Base-by-base conservation (phyloP, 345 rosid species). In the Noccaea caerulescens region DNA sequence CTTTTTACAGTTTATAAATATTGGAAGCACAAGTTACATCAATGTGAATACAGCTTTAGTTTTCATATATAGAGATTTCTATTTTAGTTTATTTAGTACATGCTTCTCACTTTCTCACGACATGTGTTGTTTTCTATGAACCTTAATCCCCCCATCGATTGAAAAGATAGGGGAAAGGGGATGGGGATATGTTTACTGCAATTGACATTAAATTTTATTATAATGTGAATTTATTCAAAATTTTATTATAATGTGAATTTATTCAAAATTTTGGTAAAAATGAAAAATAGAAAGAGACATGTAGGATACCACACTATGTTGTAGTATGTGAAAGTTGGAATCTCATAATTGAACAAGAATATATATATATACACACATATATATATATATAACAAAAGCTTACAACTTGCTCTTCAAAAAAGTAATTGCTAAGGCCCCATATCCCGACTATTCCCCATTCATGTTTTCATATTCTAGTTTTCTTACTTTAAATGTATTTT, bases 331-430 rank as follows among this genome's bases (percentile, higher is more conserved):
- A 69, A 75, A 75, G 70, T 68, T 62, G 78, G 72, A 75, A 75
- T 75, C 74, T 75, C 74, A 75, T 75, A 62, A 75, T 75, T 75
- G 75, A 75, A 62, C 65, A 69, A 69, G 75, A 75, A 69, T 62
- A 68, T 30, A n/a, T 8, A 14, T 10, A 20, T 10, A 46, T 20
- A 20, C 1, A 20, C 1, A 20, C 4, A 14, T 10, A 20, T 10
- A 46, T 16, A 68, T 30, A 12, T 8, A 14, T 10, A 20, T 10
- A 46, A 43, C 54, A 73, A 55, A 56, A 32, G 66, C 46, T 55
- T 75, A 75, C 79, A 75, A 69, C 65, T 75, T 69, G 79, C 74
- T 55, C 75, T 75, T 62, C 46, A 46, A 27, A 25, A 74, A 75
- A 62, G 79, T 75, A 54, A 63, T 60, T 67, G 68, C 49, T 2